Base-by-base conservation (phyloP, 108 stramenopile species). In the Licmophora abbreviata region DNA sequence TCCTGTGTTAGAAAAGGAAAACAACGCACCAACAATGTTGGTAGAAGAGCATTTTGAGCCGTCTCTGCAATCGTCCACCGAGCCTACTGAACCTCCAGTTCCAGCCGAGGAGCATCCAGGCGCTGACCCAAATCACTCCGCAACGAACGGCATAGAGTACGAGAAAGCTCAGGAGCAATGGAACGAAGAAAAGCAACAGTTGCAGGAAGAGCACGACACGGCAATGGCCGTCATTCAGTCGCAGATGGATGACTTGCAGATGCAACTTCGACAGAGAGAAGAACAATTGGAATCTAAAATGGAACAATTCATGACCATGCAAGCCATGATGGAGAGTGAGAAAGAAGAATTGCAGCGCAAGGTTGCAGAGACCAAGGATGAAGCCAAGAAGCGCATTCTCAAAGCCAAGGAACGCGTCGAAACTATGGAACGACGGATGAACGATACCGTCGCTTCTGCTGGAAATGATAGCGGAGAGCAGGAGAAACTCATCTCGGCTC, bases 391-490 rank as follows among this genome's bases (percentile, higher is more conserved):
- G 44, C 74, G 87, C 2, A 71, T 84, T 29, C 37, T 44, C 4
- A 58, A 56, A 22, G 77, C 87, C 23, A 79, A 75, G 52, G 87
- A 88, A 51, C 77, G 82, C 6, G 75, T 79, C 11, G 80, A 88
- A 46, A 80, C 79, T 30, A 70, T 70, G 59, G 62, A 74, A 58
- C 31, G 12, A 33, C 42, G 51, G 37, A 44, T 70, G 2, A 48
- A 66, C 1, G 85, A 88, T 32, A 68, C 70, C 15, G 17, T 15
- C 12, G 47, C 29, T 5, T 63, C 43, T 36, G 58, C 36, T 22
- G 45, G 14, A 26, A 45, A 72, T 15, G 54, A 54, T 30, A 32
- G 51, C 1, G 66, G 51, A n/a, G 41, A 68, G 46, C 74, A 88
- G 49, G 66, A 59, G 1, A 68, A 68, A 32, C 56, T 88, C 27